Evolutionary conservation across 306 rosid genomes (phyloP).

Genomic region (Cicer arietinum): DNA sequence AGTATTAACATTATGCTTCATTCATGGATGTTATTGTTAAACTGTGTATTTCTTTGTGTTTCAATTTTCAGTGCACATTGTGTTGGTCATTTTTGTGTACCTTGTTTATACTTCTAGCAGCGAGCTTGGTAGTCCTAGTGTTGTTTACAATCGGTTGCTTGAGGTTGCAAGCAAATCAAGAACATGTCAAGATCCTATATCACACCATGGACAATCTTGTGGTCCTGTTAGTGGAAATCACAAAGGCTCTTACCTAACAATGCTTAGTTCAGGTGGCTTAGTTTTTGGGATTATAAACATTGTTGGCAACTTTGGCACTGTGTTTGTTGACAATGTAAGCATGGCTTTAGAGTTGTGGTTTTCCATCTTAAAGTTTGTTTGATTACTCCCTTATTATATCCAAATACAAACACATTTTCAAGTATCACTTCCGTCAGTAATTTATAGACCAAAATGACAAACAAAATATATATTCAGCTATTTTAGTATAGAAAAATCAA

Average conservation of each 20-base stretch:
- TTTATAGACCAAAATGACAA: too few relatives aligned
- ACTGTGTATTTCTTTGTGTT: slow-evolving; percentile 36
- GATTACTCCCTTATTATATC: background rate
- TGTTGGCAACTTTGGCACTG: slow-evolving; percentile 91
- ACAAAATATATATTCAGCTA: too few relatives aligned
- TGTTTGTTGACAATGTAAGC: slow-evolving; percentile 92
- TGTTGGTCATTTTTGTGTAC: slow-evolving; percentile 85
- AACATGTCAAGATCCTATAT: slow-evolving; percentile 72
- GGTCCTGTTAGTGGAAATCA: slow-evolving; percentile 89
- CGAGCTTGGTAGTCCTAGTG: slow-evolving; percentile 83
- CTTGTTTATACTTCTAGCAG: slow-evolving; percentile 83
- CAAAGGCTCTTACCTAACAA: slow-evolving; percentile 83
- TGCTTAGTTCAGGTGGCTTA: slow-evolving; percentile 93
- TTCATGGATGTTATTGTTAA: slow-evolving; percentile 28
- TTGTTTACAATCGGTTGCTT: slow-evolving; percentile 63
- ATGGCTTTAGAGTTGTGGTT: slow-evolving; percentile 19
- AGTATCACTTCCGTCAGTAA: too few relatives aligned
- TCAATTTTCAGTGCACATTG: slow-evolving; percentile 72
- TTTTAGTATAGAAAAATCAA: too few relatives aligned
- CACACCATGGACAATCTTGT: slow-evolving; percentile 90
- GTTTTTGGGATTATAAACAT: slow-evolving; percentile 89
- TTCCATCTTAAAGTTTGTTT: slow-evolving; percentile 26
- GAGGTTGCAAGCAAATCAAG: slow-evolving; percentile 84
- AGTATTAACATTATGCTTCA: background rate
- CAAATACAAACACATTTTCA: too few relatives aligned